These are phyloP conservation scores for Juncus inflexus DNA, from an alignment of 176 grass and related monocot genomes.

Conservation along the genomic window DNA sequence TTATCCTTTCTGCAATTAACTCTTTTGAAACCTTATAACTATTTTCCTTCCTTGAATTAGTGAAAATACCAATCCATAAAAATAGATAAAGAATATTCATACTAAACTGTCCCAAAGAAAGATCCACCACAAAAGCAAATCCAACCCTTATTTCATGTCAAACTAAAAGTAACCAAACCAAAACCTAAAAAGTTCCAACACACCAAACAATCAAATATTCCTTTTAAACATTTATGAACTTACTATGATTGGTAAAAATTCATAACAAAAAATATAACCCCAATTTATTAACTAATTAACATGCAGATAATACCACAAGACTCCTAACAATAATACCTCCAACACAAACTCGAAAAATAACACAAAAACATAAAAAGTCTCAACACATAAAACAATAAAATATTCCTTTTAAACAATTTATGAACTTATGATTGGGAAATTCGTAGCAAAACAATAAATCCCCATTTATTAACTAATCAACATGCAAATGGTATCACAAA, in stretches of 20 bases:
- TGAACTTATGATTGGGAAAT: conserved; percentile 4
- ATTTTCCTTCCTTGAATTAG: no score
- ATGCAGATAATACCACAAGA: conserved; percentile 9
- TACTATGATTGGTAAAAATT: conserved; percentile 7
- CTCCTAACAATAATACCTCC: conserved; percentile 1
- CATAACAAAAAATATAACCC: neutral
- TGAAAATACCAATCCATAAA: no score
- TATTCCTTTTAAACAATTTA: no score
- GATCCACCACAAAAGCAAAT: no score
- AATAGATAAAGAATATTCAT: no score
- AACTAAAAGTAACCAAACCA: neutral
- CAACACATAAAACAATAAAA: neutral
- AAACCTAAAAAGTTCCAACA: neutral
- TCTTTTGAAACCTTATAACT: no score
- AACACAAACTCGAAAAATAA: neutral
- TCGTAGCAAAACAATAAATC: neutral
- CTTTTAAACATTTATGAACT: no score
- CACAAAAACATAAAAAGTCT: no score
- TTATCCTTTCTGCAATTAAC: no score
- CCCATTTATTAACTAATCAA: neutral
- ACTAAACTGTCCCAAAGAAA: no score
- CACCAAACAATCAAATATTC: no score
- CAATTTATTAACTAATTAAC: conserved; percentile 3
- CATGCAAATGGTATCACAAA: conserved; percentile 14
- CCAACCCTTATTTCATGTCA: neutral